These are phyloP conservation scores for Coelastrella sp. DNA, from an alignment of 139 green algal species.

Conservation along the genomic window DNA sequence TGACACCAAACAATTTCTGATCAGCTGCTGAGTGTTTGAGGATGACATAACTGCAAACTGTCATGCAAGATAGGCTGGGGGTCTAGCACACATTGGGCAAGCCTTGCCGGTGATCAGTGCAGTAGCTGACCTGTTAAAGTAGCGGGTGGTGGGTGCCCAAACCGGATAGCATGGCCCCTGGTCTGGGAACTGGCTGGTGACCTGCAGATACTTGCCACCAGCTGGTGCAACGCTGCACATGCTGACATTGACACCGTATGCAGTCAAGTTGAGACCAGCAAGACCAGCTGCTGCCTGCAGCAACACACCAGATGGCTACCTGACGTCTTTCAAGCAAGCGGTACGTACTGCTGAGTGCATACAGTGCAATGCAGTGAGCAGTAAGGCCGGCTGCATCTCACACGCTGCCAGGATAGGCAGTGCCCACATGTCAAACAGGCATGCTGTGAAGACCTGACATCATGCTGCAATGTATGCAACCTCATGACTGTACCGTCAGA, in stretches of 20 bases:
- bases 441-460: not conserved
- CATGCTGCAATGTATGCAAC: too few species aligned
- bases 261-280: conserved; percentile 29
- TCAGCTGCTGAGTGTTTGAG: too few species aligned
- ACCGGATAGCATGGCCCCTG: conserved; percentile 80
- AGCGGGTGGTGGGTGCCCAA: conserved; percentile 62
- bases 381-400: too few species aligned
- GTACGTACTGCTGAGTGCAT: too few species aligned
- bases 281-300: not conserved
- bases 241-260: conserved; percentile 9
- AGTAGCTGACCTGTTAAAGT: conserved; percentile 69
- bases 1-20: too few species aligned
- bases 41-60: not conserved
- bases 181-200: conserved; percentile 66
- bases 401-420: too few species aligned
- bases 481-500: not conserved
- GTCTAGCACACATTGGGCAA: too few species aligned
- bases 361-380: too few species aligned
- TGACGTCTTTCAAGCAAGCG: too few species aligned
- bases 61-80: not conserved
- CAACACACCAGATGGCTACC: not conserved
- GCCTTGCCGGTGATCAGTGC: too few species aligned
- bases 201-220: conserved; percentile 67
- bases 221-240: conserved; percentile 25
- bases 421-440: not conserved